phyloP scores from a whole-genome alignment of 306 rosid genomes.

The Pyrus pyrifolia region DNA sequence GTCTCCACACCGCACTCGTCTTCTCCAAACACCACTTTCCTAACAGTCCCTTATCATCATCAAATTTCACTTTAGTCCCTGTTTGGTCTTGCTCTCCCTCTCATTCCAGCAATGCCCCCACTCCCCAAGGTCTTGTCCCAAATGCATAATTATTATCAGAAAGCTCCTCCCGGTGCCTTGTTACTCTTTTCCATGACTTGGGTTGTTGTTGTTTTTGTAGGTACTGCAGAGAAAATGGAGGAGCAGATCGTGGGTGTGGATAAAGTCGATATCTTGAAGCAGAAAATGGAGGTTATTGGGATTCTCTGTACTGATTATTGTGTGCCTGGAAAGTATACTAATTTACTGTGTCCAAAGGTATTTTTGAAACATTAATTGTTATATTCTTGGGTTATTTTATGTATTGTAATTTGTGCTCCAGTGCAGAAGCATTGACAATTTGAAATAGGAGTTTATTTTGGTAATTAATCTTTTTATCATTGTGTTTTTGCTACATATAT shows the following conservation, averaged over 20 bases:
- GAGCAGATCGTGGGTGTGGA: slow-evolving; percentile 20
- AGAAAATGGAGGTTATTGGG: slow-evolving; percentile 64
- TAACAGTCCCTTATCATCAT: not conserved
- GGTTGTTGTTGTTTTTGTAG: slow-evolving; percentile 25
- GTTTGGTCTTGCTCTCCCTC: slow-evolving; percentile 24
- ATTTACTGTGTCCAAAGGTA: slow-evolving; percentile 77
- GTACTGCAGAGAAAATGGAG: slow-evolving; percentile 22
- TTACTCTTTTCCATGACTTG: not conserved
- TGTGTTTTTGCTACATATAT: not conserved
- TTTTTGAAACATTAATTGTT: not conserved
- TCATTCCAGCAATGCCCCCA: slow-evolving; percentile 13
- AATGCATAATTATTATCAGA: no score
- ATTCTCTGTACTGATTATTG: slow-evolving; percentile 42
- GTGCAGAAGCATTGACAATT: not conserved
- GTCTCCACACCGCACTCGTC: slow-evolving; percentile 15
- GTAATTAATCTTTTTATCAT: not conserved
- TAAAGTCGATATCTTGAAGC: slow-evolving; percentile 44
- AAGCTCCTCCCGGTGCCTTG: not conserved
- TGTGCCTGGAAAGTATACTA: slow-evolving; percentile 56
- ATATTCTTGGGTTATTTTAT: not conserved
- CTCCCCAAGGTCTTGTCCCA: slow-evolving; percentile 10
- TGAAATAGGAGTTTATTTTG: not conserved
- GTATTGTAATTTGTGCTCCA: not conserved
- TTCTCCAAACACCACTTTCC: slow-evolving; percentile 27
- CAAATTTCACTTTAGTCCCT: not conserved